Base-by-base conservation (phyloP, 768 basidiomycete species). In the Mrakia hoshinonis region DNA sequence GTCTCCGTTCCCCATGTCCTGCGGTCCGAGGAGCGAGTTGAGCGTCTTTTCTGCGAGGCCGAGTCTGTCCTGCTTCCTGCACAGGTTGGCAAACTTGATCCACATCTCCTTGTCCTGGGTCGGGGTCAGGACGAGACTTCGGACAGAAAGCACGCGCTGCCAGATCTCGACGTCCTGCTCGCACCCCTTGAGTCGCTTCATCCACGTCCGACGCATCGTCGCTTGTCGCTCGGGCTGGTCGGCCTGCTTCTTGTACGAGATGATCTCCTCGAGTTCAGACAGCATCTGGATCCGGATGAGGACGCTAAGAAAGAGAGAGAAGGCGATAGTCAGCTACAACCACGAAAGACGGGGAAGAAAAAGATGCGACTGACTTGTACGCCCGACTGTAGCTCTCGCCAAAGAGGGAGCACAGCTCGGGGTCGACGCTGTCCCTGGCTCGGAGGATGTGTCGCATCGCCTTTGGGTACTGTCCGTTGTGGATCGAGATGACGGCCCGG, bases 271-370 rank as follows among this genome's bases (percentile, higher is more conserved):
- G 9, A 99, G 83, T 77, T 99, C 96, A 1, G 95, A 93, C 18
- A 99, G 83, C 91, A 97, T 95, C 80, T 99, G 96, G 0, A 96
- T 93, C 12, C 96, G 89, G 68, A 99, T 94, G 84, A 98, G 89
- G 39, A 90, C 89, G 77, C 93, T 97, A 74, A 3, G 68, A 60
- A 20, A 10, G 20, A 7, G 63, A 52, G 24, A 47, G 47, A 47
- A 52, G 24, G 18, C 31, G 26, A 43, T n/a, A 60, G 46, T 48
- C 65, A 61, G 67, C n/a, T 68, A 10, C 54, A 22, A 31, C 2
- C 39, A 43, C 12, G 22, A 24, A 18, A 64, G 26, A 20, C 24
- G 55, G 31, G 9, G 36, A 39, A 18, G 62, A 67, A 48, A 62
- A 75, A 22, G 76, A 74, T 18, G 26, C 58, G 7, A 79, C 86